These are phyloP conservation scores for Botryosphaeria agaves DNA, from an alignment of 2,329 filamentous ascomycete genomes.

Conservation along the genomic window DNA sequence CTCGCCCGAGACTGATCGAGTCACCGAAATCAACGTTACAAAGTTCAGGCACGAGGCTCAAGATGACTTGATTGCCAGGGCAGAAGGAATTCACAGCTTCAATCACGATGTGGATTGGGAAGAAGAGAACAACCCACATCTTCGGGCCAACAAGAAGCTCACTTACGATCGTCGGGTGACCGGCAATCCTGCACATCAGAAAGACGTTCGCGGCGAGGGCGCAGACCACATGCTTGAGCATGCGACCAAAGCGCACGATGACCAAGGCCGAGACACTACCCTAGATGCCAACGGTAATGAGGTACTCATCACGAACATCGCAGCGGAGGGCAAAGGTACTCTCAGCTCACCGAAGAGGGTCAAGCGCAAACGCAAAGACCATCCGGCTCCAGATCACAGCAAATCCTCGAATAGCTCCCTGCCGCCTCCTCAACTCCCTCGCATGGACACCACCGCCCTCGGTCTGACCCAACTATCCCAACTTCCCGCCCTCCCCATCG, in stretches of 20 bases:
- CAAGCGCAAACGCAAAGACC: slow-evolving; percentile 20
- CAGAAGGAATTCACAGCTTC: slow-evolving; percentile 46
- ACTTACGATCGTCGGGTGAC: slow-evolving; percentile 42
- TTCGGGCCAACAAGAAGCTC: slow-evolving; percentile 35
- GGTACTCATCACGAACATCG: slow-evolving; percentile 47
- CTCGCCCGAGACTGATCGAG: slow-evolving; percentile 15
- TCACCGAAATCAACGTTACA: slow-evolving; percentile 20
- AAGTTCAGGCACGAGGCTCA: slow-evolving; percentile 25
- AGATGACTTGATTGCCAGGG: slow-evolving; percentile 38
- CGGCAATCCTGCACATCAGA: slow-evolving; percentile 43
- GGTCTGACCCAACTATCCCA: slow-evolving; percentile 53
- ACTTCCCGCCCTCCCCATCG: slow-evolving; percentile 49
- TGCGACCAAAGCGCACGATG: slow-evolving; percentile 42
- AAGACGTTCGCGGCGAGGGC: slow-evolving; percentile 66
- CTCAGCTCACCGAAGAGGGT: slow-evolving; percentile 33
- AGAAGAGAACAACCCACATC: slow-evolving; percentile 38
- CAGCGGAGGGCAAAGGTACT: slow-evolving; percentile 46
- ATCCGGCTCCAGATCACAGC: slow-evolving; percentile 13
- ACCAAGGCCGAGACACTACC: slow-evolving; percentile 52
- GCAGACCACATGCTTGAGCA: slow-evolving; percentile 49
- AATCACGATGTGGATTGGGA: slow-evolving; percentile 58
- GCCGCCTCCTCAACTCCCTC: slow-evolving; percentile 41
- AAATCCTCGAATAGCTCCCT: slow-evolving; percentile 16
- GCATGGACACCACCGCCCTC: slow-evolving; percentile 47
- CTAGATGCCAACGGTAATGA: slow-evolving; percentile 49